Conservation (phyloP, 371 early-diverging fungal genomes). For the Lichtheimia corymbifera region DNA sequence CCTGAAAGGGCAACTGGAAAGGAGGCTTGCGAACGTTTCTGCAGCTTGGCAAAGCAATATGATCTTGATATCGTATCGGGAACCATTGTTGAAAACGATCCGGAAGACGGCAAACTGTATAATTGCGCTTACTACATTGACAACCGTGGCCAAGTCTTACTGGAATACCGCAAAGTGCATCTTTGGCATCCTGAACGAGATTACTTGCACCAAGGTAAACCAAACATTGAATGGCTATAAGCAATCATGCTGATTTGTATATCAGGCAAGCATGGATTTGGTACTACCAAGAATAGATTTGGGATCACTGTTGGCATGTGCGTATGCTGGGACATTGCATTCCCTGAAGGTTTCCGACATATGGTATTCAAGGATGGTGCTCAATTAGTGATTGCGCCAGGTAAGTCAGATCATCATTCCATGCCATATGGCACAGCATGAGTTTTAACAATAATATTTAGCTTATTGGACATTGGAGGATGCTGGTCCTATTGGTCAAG, state of each 20-base stretch:
- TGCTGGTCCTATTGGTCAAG: slow-evolving; percentile 24
- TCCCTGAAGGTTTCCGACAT: slow-evolving; percentile 35
- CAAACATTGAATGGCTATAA: background rate
- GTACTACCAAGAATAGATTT: slow-evolving; percentile 33
- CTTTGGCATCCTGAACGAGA: slow-evolving; percentile 40
- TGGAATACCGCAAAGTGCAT: slow-evolving; percentile 38
- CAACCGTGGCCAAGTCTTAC: slow-evolving; percentile 28
- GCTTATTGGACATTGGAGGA: slow-evolving; percentile 42
- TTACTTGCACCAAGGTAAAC: slow-evolving; percentile 19
- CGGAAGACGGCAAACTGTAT: slow-evolving; percentile 23
- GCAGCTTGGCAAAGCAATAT: slow-evolving; percentile 24
- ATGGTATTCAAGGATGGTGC: slow-evolving; percentile 32
- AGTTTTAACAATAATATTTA: background rate
- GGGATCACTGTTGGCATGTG: slow-evolving; percentile 35
- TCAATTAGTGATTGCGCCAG: slow-evolving; percentile 38
- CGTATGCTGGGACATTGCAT: slow-evolving; percentile 39
- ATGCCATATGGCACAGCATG: no score
- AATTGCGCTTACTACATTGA: slow-evolving; percentile 40
- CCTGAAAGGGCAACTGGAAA: slow-evolving; percentile 11
- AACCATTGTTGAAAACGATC: slow-evolving; percentile 29
- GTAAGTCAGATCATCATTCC: slow-evolving; percentile 7
- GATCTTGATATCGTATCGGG: slow-evolving; percentile 40
- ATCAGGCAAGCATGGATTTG: slow-evolving; percentile 8
- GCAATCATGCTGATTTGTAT: background rate
- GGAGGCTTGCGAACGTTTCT: slow-evolving; percentile 9